Evolutionary conservation across 1,284 basidiomycete species (phyloP), one percentile per base, ranked within the genome.

Genomic region (Heterobasidion parviporum): DNA sequence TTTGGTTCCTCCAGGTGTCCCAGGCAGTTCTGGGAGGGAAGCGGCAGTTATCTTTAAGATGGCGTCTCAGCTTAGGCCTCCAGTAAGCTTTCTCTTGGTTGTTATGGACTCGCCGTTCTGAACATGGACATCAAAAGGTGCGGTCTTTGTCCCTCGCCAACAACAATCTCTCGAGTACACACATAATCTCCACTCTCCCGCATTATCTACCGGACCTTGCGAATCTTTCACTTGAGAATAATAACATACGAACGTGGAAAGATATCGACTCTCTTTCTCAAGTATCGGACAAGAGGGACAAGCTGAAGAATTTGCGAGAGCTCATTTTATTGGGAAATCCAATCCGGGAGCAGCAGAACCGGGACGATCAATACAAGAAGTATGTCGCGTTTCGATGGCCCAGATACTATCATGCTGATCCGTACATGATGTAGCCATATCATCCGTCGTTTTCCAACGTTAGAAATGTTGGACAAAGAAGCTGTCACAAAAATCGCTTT

Each of bases 1-100:
- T 47, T 72, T 94, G 49, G 66, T 74, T 32, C 76, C 87, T 2
- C 88, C 89, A 8, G 88, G 89, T n/a, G 70, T 75, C 33, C 80
- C 81, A 20, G 76, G 76, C 1, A 77, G 83, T 38, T 74, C 78
- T 14, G 67, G 72, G 41, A 82, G 80, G 61, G 86, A 92, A 62
- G 82, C 85, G 1, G 81, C 86, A 7, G 92, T 92, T 26, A 82
- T 94, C 43, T 92, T 92, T 74, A 95, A 94, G 71, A 75, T 94
- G 16, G 89, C 90, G 8, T 78, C 81, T 26, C 80, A 88, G 62
- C 79, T 92, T 47, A 83, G 82, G 61, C 92, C 93, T 33, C 79
- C 83, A 60, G 89, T 90, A 63, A 57, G 75, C 66, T 8, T 1
- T 20, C 57, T 41, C 55, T 38, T 35, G 49, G 53, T 35, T 50